Conservation (phyloP, 140 eudicot genomes). For the Bidens hawaiensis region DNA sequence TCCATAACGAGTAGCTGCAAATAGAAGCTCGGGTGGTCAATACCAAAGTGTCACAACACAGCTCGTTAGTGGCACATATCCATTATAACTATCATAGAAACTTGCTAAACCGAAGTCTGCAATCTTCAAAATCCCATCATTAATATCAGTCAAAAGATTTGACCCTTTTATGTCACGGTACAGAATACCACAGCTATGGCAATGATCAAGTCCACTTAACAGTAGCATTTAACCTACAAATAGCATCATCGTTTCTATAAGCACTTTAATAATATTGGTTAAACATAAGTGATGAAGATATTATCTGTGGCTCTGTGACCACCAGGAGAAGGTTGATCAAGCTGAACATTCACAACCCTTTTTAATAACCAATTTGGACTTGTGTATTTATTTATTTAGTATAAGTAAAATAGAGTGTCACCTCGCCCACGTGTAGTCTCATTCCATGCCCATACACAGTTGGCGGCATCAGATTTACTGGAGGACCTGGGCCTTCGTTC, state of each 20-base stretch:
- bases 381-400: too few species aligned
- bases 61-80: slow-evolving; percentile 54
- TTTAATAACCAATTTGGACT: too few species aligned
- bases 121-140: slow-evolving; percentile 69
- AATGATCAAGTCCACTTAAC: slow-evolving; percentile 75
- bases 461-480: slow-evolving; percentile 20
- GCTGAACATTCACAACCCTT: too few species aligned
- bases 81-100: slow-evolving; percentile 37
- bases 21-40: slow-evolving; percentile 83
- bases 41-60: too few species aligned
- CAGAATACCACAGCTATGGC: slow-evolving; percentile 78
- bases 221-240: slow-evolving; percentile 74
- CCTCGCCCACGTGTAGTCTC: neutral
- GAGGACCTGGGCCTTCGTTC: neutral
- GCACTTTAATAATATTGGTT: too few species aligned
- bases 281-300: neutral
- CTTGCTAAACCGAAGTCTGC: slow-evolving; percentile 85
- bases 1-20: slow-evolving; percentile 71
- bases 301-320: slow-evolving; percentile 79
- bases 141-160: slow-evolving; percentile 62
- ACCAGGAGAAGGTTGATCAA: too few species aligned
- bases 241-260: neutral
- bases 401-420: neutral
- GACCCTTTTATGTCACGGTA: too few species aligned
- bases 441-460: neutral